Conservation (phyloP, 2,329 filamentous ascomycete species). For the Corinectria fuckeliana region DNA sequence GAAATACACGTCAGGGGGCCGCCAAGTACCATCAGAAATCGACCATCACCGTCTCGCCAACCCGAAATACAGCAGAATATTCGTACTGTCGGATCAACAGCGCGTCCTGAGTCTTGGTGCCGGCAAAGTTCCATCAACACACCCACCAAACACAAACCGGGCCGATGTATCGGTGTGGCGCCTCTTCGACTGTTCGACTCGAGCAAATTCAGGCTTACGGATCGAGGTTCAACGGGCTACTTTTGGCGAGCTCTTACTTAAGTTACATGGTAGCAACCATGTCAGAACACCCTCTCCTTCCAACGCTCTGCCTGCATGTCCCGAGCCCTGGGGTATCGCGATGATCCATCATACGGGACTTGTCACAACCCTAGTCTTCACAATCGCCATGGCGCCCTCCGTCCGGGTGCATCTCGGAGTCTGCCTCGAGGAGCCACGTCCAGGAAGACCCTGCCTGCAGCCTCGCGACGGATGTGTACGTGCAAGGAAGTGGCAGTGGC, state of each 20-base stretch:
- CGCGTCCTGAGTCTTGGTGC: not conserved
- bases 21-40: not conserved
- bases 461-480: not conserved
- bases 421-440: not conserved
- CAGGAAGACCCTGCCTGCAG: slow-evolving; percentile 1
- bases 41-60: not conserved
- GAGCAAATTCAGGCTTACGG: slow-evolving; percentile 4
- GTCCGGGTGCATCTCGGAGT: not conserved
- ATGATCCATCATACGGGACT: not conserved
- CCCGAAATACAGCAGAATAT: not conserved
- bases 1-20: not conserved
- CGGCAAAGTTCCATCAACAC: not conserved
- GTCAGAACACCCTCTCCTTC: no score
- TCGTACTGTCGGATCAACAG: no score
- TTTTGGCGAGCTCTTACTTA: not conserved
- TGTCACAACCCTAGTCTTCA: not conserved
- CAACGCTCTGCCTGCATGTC: not conserved
- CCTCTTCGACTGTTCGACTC: not conserved
- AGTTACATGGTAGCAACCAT: no score
- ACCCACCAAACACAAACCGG: not conserved
- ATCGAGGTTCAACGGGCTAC: not conserved
- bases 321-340: not conserved
- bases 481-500: no score
- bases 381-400: not conserved
- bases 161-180: not conserved